Evolutionary conservation across 768 basidiomycete species (phyloP).

Genomic region (Tricholoma sp.): DNA sequence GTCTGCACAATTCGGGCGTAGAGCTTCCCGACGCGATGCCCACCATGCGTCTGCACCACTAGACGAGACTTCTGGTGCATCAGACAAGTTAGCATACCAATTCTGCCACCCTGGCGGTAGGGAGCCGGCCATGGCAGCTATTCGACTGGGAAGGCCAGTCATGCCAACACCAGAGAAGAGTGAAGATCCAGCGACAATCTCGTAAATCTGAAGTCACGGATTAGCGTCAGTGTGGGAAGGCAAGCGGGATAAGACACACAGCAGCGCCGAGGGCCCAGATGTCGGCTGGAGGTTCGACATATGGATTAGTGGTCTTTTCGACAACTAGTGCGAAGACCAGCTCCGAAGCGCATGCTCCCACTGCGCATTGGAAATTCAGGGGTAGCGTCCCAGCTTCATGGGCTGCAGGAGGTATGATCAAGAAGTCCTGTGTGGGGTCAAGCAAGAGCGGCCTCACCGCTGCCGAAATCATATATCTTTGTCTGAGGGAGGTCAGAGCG

Average conservation of each 20-base stretch:
- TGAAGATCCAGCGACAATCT: slow-evolving; percentile 3
- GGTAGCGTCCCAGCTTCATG: neutral
- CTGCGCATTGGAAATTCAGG: slow-evolving; percentile 2
- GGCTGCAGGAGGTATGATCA: neutral
- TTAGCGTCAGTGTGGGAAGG: neutral
- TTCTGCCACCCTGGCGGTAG: slow-evolving; percentile 4
- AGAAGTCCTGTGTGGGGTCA: neutral
- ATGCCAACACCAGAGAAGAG: neutral
- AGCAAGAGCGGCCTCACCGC: neutral
- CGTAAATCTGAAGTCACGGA: neutral
- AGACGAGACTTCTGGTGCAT: slow-evolving; percentile 2
- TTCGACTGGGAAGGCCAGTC: slow-evolving; percentile 1
- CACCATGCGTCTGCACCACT: slow-evolving; percentile 1
- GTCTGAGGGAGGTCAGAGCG: slow-evolving; percentile 1
- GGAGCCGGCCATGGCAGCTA: neutral
- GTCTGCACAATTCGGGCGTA: slow-evolving; percentile 3
- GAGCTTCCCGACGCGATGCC: neutral
- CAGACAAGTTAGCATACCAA: slow-evolving; percentile 4
- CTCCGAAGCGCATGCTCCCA: slow-evolving; percentile 2
- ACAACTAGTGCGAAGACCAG: slow-evolving; percentile 3
- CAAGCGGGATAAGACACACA: slow-evolving; percentile 1
- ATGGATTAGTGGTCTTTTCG: slow-evolving; percentile 3
- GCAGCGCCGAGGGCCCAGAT: slow-evolving; percentile 5
- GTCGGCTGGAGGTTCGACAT: slow-evolving; percentile 3
- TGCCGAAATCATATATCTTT: neutral